These are phyloP conservation scores for Populus deltoides DNA, from an alignment of 345 rosid genomes.

Conservation along the genomic window DNA sequence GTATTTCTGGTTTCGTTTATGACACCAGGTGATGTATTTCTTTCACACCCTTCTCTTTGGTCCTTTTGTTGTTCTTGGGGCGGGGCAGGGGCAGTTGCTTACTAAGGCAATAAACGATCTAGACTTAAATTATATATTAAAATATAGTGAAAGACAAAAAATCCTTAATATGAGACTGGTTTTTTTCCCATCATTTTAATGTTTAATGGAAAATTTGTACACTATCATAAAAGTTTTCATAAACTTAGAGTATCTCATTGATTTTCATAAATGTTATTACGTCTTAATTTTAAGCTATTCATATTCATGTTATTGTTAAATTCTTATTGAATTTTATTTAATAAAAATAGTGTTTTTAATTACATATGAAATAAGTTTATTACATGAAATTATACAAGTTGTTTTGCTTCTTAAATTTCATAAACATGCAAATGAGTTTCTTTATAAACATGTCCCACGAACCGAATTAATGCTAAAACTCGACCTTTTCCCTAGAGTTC, in stretches of 20 bases:
- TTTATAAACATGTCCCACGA: not conserved
- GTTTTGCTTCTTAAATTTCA: not conserved
- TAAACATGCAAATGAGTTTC: not conserved
- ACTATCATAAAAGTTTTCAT: too few relatives aligned
- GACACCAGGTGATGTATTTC: slow-evolving; percentile 8
- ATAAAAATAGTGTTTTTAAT: not conserved
- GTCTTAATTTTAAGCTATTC: too few relatives aligned
- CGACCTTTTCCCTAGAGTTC: too few relatives aligned
- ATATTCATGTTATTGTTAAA: not conserved
- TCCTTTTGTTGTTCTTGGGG: too few relatives aligned
- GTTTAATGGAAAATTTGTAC: not conserved
- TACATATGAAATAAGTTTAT: not conserved
- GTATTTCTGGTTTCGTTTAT: slow-evolving; percentile 27
- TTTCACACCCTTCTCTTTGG: too few relatives aligned
- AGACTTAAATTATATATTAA: too few relatives aligned
- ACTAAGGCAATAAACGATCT: too few relatives aligned
- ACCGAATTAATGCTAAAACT: too few relatives aligned
- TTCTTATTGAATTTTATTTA: not conserved
- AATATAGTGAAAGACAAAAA: not conserved
- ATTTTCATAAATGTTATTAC: not conserved
- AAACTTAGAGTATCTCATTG: too few relatives aligned
- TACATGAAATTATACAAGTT: not conserved
- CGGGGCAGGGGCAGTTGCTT: too few relatives aligned
- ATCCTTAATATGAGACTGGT: not conserved
- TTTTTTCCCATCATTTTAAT: not conserved